phyloP scores from a whole-genome alignment of 73 alveolate genomes.

The Breviolum minutum region DNA sequence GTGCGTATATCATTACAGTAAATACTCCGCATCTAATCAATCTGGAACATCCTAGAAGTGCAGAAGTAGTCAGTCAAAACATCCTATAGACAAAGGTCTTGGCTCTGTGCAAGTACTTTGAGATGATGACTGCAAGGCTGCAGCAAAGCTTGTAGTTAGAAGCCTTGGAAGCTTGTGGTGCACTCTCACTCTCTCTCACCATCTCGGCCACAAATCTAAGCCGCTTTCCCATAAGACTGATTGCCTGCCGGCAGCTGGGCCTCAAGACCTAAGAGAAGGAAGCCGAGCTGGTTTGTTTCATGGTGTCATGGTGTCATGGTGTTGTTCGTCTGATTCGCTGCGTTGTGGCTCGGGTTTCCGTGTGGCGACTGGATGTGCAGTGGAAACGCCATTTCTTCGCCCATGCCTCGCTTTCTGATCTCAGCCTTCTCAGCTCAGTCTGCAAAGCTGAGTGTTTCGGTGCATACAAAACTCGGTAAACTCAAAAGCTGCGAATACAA shows the following conservation, averaged over 20 bases:
- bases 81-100: too few relatives aligned
- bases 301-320: too few relatives aligned
- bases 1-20: too few relatives aligned
- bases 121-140: constrained; percentile 42
- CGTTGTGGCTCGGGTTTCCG: too few relatives aligned
- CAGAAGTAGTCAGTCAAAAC: too few relatives aligned
- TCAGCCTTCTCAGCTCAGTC: background rate
- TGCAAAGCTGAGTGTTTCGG: background rate
- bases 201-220: background rate
- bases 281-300: background rate
- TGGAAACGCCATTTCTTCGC: background rate
- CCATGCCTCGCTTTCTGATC: background rate
- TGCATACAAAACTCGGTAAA: background rate
- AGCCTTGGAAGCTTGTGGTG: constrained; percentile 28
- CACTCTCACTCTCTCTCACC: background rate
- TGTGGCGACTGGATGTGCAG: too few relatives aligned
- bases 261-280: background rate
- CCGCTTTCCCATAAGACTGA: constrained; percentile 5
- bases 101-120: background rate
- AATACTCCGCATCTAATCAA: too few relatives aligned
- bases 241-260: constrained; percentile 24
- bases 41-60: too few relatives aligned
- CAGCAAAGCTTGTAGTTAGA: constrained; percentile 66
- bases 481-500: too few relatives aligned
- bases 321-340: too few relatives aligned